Base-by-base conservation (phyloP, 805 yeast genomes). In the Metschnikowia picachoensis region DNA sequence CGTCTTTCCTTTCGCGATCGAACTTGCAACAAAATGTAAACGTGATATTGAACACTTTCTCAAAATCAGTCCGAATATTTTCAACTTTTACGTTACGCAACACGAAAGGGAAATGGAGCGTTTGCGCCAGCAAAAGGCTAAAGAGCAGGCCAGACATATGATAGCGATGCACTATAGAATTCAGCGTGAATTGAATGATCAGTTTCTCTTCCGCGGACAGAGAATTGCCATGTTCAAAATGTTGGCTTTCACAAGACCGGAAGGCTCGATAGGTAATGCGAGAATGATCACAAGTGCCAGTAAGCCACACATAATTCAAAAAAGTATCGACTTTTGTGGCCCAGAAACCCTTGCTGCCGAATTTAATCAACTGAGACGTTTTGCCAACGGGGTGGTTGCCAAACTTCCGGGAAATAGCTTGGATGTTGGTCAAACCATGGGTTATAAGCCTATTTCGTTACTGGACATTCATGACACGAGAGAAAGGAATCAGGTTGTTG, bases 1-100 rank as follows among this genome's bases (percentile, higher is more conserved):
- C 49, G 60, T 72, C 2, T 72, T 70, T 41, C 76, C 76, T 0
- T 63, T 67, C 43, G 64, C 67, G 4, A 59, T 57, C 41, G 77
- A 72, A 15, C 51, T 72, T 15, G 57, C 67, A 32, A 62, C 59
- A 17, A 52, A 49, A 14, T 57, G 58, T 37, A 61, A 65, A 50
- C 55, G 64, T 20, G 65, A 59, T 7, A 58, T 66, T 15, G 76
- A 71, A 30, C 48, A 54, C 1, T 51, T 61, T 13, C 44, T 66
- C 29, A 68, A 67, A 39, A 60, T 60, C 2, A 53, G 53, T 2
- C 70, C 74, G 0, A 58, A 62, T 12, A 51, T 67, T 4, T 64
- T 62, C 51, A 68, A 66, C 51, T 35, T 30, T 3, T 50, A 47
- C 40, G 55, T 56, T 13, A 35, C 48, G 3, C 38, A 44, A 13